Evolutionary conservation across 2,329 filamentous ascomycete genomes (phyloP), one percentile per base, ranked within the genome.

Genomic region (Ophiostoma sp.): DNA sequence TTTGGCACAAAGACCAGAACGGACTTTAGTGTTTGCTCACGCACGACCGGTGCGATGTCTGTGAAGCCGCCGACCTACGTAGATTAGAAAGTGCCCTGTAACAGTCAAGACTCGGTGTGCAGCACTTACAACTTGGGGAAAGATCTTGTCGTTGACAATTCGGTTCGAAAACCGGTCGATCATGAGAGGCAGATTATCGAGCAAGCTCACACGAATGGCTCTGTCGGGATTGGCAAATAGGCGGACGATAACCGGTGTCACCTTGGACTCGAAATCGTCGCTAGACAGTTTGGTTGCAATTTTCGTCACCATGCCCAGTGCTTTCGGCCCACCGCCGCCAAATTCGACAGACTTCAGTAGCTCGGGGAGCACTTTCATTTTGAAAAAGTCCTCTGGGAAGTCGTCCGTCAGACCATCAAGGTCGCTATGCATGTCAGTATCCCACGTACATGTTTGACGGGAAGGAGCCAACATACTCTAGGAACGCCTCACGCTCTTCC

Each of bases 341-440:
- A 97, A 99, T 75, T 99, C 95, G n/a, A 98, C 93, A 0, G 93
- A 97, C 76, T 98, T 99, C n/a, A 99, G 84, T 42, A 99, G 81
- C 76, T 99, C 95, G 0, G 95, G 95, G 8, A 99, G 83, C 3
- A 99, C 88, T 75, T 98, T 99, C 84, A 96, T 91, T 76, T 96
- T 96, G 83, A 98, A 97, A 77, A 97, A 99, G 70, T 98, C 95
- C 75, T 97, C 94, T 0, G 95, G 95, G 71, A 98, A 97, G 77
- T 99, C 93, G 73, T 97, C 92, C 0, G 92, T 90, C 5, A 97
- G 84, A 70, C 90, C 84, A 72, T 96, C 92, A 5, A 99, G 85
- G 74, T 96, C 92, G 67, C 82, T 84, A 45, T 38, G 6, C 7
- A 27, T n/a, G 9, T 11, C 14, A 63, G 27, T 7, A 0, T 44